Evolutionary conservation across 2,329 filamentous ascomycete species (phyloP), one percentile per base, ranked within the genome.

Genomic region (Botryosphaeria agaves): DNA sequence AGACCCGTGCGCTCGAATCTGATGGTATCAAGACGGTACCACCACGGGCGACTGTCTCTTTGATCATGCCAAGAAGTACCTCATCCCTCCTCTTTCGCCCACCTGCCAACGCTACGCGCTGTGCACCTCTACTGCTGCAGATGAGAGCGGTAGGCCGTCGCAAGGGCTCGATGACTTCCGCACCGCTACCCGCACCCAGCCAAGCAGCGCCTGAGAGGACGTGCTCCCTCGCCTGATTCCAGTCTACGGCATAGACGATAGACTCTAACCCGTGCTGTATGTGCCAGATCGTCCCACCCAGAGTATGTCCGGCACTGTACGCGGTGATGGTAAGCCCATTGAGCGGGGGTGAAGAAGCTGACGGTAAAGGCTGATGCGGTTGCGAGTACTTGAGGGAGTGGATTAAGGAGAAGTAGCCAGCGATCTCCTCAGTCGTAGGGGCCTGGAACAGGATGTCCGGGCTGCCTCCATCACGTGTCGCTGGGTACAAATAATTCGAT

Each of bases 241-340:
- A 98, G 47, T 95, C 87, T 12, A 94, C 82, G 1, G 89, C 87
- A 45, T 98, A 95, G 1, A 98, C 85, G 25, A 98, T 87, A 1
- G 85, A 94, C 52, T 98, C 89, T 48, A 94, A 68, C 0, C 85
- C 84, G 58, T 95, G 84, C 46, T 95, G 87, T 39, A 98, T 85
- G 46, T 95, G 87, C 89, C 89, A 98, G 60, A 98, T 93, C 15
- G 89, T 95, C 33, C 89, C 89, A 51, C 89, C 89, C 0, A 95
- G 69, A 0, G 87, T 94, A 49, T 94, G 87, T 38, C 89, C 89
- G 5, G 89, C 84, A 55, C 91, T 92, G 58, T 95, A 95, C 1
- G 89, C 89, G 1, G 89, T 98, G 40, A 98, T 81, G 2, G 83
- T 93, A 12, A 98, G 69, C 4, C 85, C 85, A 41, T 89, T 85